phyloP scores from a whole-genome alignment of 1,284 basidiomycete species.

The Boletus austroedulis region DNA sequence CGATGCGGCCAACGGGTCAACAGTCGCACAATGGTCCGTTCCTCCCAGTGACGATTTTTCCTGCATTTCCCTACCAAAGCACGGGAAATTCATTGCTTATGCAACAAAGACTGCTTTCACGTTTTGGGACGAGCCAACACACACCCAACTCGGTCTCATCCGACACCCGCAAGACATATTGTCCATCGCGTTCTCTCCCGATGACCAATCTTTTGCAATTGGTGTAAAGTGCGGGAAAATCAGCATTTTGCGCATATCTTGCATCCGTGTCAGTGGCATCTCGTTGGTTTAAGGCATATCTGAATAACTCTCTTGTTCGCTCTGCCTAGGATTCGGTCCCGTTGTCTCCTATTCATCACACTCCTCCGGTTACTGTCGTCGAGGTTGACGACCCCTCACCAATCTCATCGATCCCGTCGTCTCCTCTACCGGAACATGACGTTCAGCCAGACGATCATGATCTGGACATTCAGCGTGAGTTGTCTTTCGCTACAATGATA shows the following conservation, averaged over 20 bases:
- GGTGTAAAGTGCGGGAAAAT: background rate
- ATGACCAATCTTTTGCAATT: background rate
- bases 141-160: background rate
- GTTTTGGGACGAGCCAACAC: background rate
- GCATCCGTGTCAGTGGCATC: background rate
- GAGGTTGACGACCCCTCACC: too few relatives aligned
- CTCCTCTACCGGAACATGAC: too few relatives aligned
- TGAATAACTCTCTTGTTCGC: background rate
- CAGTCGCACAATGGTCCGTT: background rate
- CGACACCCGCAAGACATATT: background rate
- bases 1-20: background rate
- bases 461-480: too few relatives aligned
- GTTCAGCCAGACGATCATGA: too few relatives aligned
- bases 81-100: background rate
- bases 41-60: fast-evolving
- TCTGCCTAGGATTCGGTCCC: background rate
- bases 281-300: background rate
- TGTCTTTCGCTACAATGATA: too few relatives aligned
- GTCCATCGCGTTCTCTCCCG: background rate
- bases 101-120: background rate
- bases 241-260: background rate
- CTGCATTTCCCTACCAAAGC: background rate
- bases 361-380: too few relatives aligned
- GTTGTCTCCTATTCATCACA: background rate
- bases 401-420: too few relatives aligned